Evolutionary conservation across 2,329 filamentous ascomycete genomes (phyloP).

Genomic region (Penicillium sp.): DNA sequence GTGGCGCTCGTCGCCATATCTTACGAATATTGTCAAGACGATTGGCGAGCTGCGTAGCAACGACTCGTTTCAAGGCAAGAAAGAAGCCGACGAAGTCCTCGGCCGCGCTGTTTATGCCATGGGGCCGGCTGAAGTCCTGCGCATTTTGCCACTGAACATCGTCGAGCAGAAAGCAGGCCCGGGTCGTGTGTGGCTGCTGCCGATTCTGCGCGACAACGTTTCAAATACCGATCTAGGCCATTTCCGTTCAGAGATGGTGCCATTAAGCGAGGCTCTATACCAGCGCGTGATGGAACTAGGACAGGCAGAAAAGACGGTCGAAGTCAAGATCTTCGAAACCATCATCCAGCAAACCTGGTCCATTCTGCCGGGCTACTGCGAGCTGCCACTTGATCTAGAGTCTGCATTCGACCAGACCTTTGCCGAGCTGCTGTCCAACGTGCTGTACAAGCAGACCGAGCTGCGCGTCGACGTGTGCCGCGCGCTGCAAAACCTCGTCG

Average conservation of each 20-base stretch:
- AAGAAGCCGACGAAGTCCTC: conserved; percentile 87
- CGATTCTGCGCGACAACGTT: conserved; percentile 81
- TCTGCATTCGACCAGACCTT: conserved; percentile 80
- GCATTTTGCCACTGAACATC: conserved; percentile 81
- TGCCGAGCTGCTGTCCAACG: conserved; percentile 83
- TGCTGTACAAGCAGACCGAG: conserved; percentile 88
- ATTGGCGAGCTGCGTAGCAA: conserved; percentile 85
- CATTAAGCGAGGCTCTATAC: conserved; percentile 85
- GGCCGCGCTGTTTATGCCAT: conserved; percentile 84
- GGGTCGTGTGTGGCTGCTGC: conserved; percentile 91
- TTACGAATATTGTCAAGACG: conserved; percentile 69
- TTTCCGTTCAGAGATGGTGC: conserved; percentile 81
- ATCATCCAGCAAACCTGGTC: conserved; percentile 95
- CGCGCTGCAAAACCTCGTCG: conserved; percentile 78
- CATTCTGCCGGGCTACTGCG: conserved; percentile 88
- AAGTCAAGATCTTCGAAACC: conserved; percentile 96
- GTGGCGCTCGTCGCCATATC: conserved; percentile 77
- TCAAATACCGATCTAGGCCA: conserved; percentile 83
- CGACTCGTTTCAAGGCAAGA: conserved; percentile 86
- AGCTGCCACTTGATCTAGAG: conserved; percentile 75
- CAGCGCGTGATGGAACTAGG: conserved; percentile 83
- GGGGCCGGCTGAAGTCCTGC: conserved; percentile 79
- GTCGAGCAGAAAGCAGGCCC: conserved; percentile 69
- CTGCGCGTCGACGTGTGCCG: conserved; percentile 83
- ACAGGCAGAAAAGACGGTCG: conserved; percentile 81